Evolutionary conservation across 2,329 filamentous ascomycete species (phyloP).

Genomic region (Arthrobotrys musiformis): DNA sequence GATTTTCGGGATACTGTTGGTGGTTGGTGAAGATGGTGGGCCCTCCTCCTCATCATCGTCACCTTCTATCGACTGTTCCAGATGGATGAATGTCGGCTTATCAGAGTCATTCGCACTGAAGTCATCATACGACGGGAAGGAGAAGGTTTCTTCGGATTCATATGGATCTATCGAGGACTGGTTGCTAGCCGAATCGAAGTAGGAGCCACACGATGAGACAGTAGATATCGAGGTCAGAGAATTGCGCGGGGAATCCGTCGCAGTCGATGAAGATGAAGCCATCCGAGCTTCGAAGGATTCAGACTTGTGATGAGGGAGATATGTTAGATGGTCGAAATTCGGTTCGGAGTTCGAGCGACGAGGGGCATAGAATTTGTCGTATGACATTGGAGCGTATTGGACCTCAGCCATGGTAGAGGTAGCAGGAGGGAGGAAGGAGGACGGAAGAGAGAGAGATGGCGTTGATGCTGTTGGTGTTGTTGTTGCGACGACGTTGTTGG

Average conservation of each 20-base stretch:
- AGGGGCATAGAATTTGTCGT: slow-evolving; percentile 50
- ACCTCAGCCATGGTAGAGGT: slow-evolving; percentile 50
- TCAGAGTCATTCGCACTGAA: slow-evolving; percentile 40
- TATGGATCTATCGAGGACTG: slow-evolving; percentile 52
- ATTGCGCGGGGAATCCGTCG: slow-evolving; percentile 52
- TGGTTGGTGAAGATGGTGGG: slow-evolving; percentile 32
- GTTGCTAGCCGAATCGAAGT: slow-evolving; percentile 53
- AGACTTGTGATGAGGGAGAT: slow-evolving; percentile 20
- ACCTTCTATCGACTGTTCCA: slow-evolving; percentile 48
- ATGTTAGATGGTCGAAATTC: slow-evolving; percentile 52
- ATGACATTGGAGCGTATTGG: slow-evolving; percentile 54
- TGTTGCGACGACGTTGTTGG: slow-evolving; percentile 15
- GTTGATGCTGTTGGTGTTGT: slow-evolving; percentile 11
- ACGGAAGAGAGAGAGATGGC: background rate
- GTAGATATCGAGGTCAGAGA: slow-evolving; percentile 53
- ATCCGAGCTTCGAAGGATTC: slow-evolving; percentile 52
- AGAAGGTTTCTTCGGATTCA: slow-evolving; percentile 47
- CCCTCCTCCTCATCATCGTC: slow-evolving; percentile 44
- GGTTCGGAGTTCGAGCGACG: slow-evolving; percentile 50
- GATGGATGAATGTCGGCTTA: slow-evolving; percentile 50
- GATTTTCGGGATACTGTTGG: slow-evolving; percentile 19
- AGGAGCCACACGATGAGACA: slow-evolving; percentile 51
- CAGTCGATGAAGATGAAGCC: slow-evolving; percentile 40
- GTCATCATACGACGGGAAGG: slow-evolving; percentile 51
- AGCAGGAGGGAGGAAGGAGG: background rate